phyloP scores from a whole-genome alignment of 768 basidiomycete genomes.

The Suillus subluteus region DNA sequence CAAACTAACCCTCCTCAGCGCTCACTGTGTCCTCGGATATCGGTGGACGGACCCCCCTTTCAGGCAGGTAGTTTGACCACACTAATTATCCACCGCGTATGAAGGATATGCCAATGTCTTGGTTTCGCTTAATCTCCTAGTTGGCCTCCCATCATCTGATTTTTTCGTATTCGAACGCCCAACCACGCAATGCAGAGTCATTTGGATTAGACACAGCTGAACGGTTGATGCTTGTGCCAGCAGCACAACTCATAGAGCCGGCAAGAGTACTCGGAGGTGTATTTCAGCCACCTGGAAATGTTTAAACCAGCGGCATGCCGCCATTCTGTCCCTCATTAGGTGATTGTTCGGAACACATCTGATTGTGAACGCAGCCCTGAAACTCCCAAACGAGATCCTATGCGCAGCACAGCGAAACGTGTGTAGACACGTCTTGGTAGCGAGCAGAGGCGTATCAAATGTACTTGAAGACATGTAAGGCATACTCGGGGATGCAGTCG shows the following conservation, averaged over 20 bases:
- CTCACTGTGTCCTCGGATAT: slow-evolving; percentile 51
- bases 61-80: slow-evolving; percentile 42
- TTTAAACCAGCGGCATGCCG: background rate
- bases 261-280: slow-evolving; percentile 35
- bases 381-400: no score
- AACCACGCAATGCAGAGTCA: slow-evolving; percentile 61
- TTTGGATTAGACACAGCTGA: slow-evolving; percentile 76
- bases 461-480: no score
- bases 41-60: slow-evolving; percentile 47
- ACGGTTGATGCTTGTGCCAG: slow-evolving; percentile 64
- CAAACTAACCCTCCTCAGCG: slow-evolving; percentile 68
- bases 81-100: background rate
- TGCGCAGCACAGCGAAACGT: no score
- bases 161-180: slow-evolving; percentile 54
- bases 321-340: background rate
- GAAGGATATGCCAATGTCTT: background rate
- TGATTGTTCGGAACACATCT: background rate
- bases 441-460: no score
- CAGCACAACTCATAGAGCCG: slow-evolving; percentile 42
- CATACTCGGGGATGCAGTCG: no score
- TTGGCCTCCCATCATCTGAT: slow-evolving; percentile 18
- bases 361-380: background rate
- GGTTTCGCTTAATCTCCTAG: slow-evolving; percentile 11
- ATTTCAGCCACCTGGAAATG: slow-evolving; percentile 27
- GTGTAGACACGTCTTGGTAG: no score